Percentiles rank a stretch among this genome's conserved stretches.
These are phyloP conservation scores for Septoria linicola DNA, from an alignment of 2,329 filamentous ascomycete genomes.

Conservation along the genomic window DNA sequence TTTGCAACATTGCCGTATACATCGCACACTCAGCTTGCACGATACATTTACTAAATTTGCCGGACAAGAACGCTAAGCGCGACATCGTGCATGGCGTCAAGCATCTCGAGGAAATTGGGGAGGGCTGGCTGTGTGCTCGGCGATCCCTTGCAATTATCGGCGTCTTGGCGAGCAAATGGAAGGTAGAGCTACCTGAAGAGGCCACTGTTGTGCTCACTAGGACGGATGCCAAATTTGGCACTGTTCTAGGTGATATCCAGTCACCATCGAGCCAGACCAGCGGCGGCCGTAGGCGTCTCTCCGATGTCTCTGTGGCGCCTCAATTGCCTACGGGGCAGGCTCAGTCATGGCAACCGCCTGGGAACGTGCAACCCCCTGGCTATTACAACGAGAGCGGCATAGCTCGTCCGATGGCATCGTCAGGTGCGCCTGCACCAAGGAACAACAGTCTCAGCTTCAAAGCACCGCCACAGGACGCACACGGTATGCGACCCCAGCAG, in stretches of 20 bases:
- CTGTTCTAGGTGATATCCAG: slow-evolving; percentile 61
- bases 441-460: slow-evolving; percentile 21
- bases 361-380: background rate
- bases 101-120: slow-evolving; percentile 91
- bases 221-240: slow-evolving; percentile 76
- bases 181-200: slow-evolving; percentile 80
- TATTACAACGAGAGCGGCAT: background rate
- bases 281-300: slow-evolving; percentile 10
- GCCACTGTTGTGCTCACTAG: slow-evolving; percentile 72
- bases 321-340: slow-evolving; percentile 4
- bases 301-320: slow-evolving; percentile 17
- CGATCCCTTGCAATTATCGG: slow-evolving; percentile 82
- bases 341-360: slow-evolving; percentile 18
- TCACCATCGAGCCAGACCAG: slow-evolving; percentile 43
- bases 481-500: slow-evolving; percentile 28
- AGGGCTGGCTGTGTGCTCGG: slow-evolving; percentile 88
- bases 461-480: slow-evolving; percentile 27
- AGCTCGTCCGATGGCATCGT: background rate
- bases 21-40: slow-evolving; percentile 93
- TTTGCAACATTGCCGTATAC: slow-evolving; percentile 95
- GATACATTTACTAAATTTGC: slow-evolving; percentile 88
- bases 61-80: slow-evolving; percentile 83
- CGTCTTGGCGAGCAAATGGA: slow-evolving; percentile 84
- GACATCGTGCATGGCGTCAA: slow-evolving; percentile 90
- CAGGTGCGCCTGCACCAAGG: slow-evolving; percentile 14